phyloP scores from a whole-genome alignment of 2,329 filamentous ascomycete genomes.

The Fusarium cyanostomum region DNA sequence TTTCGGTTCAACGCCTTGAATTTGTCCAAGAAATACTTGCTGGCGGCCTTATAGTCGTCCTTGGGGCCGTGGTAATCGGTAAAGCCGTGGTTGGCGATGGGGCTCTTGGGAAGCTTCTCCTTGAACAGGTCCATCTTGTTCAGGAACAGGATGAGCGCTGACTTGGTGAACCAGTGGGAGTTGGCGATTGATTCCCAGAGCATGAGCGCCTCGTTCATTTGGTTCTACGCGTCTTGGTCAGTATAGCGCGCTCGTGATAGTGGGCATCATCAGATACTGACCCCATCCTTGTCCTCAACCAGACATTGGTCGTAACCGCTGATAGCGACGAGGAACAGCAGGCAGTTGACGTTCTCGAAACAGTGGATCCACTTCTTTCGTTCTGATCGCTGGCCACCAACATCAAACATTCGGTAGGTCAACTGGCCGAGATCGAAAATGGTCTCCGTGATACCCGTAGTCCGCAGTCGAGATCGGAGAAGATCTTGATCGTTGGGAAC shows the following conservation, averaged over 20 bases:
- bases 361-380: slow-evolving; percentile 98
- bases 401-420: slow-evolving; percentile 97
- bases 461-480: slow-evolving; percentile 86
- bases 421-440: slow-evolving; percentile 91
- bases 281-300: slow-evolving; percentile 95
- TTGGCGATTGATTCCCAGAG: slow-evolving; percentile 87
- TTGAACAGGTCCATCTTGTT: slow-evolving; percentile 91
- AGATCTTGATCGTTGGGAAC: slow-evolving; percentile 95
- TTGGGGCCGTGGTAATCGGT: slow-evolving; percentile 79
- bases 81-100: slow-evolving; percentile 78
- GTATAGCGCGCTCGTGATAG: neutral
- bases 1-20: slow-evolving; percentile 80
- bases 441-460: slow-evolving; percentile 95
- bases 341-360: slow-evolving; percentile 91
- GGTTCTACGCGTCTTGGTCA: slow-evolving; percentile 66
- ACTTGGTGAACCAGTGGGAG: slow-evolving; percentile 86
- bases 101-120: slow-evolving; percentile 75
- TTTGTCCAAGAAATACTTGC: slow-evolving; percentile 84
- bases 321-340: slow-evolving; percentile 93
- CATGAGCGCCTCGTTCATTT: slow-evolving; percentile 92
- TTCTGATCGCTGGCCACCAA: slow-evolving; percentile 90
- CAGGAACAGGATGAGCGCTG: slow-evolving; percentile 83
- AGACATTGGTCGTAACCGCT: slow-evolving; percentile 97
- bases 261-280: slow-evolving; percentile 58
- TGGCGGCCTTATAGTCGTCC: slow-evolving; percentile 77